Conservation (phyloP, 2,329 filamentous ascomycete species). For the Aspergillus calidoustus region DNA sequence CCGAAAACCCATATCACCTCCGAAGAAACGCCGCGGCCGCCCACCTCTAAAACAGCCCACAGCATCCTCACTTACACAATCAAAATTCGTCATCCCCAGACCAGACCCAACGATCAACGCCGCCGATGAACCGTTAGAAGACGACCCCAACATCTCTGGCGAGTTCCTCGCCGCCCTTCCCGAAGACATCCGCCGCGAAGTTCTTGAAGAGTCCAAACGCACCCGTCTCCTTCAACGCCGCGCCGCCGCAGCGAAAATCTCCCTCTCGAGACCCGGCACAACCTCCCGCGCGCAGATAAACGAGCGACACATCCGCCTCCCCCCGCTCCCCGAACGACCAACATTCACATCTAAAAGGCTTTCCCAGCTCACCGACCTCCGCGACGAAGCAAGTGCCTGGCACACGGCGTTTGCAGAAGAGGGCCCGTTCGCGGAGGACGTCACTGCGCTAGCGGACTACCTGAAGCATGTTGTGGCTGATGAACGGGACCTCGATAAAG, state of each 20-base stretch:
- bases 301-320: slow-evolving; percentile 42
- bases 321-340: slow-evolving; percentile 57
- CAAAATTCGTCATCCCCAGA: slow-evolving; percentile 65
- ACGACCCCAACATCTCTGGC: slow-evolving; percentile 57
- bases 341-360: slow-evolving; percentile 67
- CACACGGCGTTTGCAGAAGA: slow-evolving; percentile 70
- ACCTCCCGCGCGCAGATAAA: slow-evolving; percentile 23
- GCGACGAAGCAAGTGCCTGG: slow-evolving; percentile 78
- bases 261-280: neutral
- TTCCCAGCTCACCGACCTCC: slow-evolving; percentile 64
- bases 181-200: slow-evolving; percentile 75
- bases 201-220: slow-evolving; percentile 74
- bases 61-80: slow-evolving; percentile 70
- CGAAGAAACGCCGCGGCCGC: slow-evolving; percentile 65
- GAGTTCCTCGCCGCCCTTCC: slow-evolving; percentile 83
- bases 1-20: slow-evolving; percentile 62
- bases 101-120: slow-evolving; percentile 23
- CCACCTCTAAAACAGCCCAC: slow-evolving; percentile 56
- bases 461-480: slow-evolving; percentile 71
- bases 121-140: slow-evolving; percentile 24
- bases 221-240: slow-evolving; percentile 62
- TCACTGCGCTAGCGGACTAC: slow-evolving; percentile 74
- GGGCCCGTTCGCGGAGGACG: slow-evolving; percentile 79
- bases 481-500: slow-evolving; percentile 80
- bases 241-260: slow-evolving; percentile 35